A percentile compares a stretch with the other conserved stretches of the same genome.
These are phyloP conservation scores for Orbilia ellipsospora DNA, from an alignment of 2,329 filamentous ascomycete genomes.

Conservation along the genomic window DNA sequence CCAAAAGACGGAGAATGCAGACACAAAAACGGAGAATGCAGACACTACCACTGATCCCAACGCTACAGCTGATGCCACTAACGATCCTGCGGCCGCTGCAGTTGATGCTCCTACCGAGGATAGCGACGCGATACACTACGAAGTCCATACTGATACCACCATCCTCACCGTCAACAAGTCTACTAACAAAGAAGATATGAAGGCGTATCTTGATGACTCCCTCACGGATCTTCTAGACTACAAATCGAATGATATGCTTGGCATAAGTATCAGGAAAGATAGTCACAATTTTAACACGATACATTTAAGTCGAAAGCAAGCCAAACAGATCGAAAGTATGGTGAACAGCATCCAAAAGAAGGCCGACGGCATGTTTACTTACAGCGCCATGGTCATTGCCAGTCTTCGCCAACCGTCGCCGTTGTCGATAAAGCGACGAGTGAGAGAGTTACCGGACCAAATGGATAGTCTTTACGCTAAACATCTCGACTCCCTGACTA, in stretches of 20 bases:
- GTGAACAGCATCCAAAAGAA: constrained; percentile 38
- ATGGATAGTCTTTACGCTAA: constrained; percentile 41
- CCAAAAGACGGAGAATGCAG: background rate
- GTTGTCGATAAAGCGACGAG: constrained; percentile 41
- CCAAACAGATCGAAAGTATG: constrained; percentile 30
- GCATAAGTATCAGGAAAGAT: no score
- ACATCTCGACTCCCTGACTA: constrained; percentile 38
- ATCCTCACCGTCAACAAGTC: constrained; percentile 36
- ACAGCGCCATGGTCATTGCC: constrained; percentile 46
- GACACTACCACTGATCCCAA: background rate
- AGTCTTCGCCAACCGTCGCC: constrained; percentile 38
- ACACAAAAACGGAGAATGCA: background rate
- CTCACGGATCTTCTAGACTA: constrained; percentile 36
- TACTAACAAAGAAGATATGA: constrained; percentile 42
- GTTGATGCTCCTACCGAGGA: background rate
- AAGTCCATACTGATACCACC: constrained; percentile 15
- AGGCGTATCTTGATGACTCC: constrained; percentile 26
- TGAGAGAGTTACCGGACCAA: constrained; percentile 33
- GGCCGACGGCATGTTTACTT: constrained; percentile 47
- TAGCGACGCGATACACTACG: constrained; percentile 14
- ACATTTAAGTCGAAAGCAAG: constrained; percentile 17
- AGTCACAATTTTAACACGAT: background rate
- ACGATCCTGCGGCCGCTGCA: background rate
- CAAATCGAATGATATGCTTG: background rate
- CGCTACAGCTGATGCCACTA: background rate